phyloP scores from a whole-genome alignment of 1,284 basidiomycete species.

The Ganoderma lucidum region DNA sequence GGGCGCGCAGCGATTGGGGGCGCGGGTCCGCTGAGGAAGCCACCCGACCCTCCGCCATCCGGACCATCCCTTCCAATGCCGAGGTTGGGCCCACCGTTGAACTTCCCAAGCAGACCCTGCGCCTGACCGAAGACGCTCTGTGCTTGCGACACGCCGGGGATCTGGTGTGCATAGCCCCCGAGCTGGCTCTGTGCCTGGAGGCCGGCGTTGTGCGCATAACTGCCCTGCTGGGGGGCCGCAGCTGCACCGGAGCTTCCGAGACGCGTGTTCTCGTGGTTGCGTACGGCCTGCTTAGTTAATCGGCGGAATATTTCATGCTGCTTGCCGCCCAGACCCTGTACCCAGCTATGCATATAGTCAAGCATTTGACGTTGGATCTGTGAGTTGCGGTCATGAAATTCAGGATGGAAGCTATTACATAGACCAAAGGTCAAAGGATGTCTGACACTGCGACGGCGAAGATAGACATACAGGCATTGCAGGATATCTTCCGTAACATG shows the following conservation, averaged over 20 bases:
- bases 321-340: constrained; percentile 59
- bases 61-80: constrained; percentile 24
- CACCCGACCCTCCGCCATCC: constrained; percentile 11
- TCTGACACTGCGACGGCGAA: not conserved
- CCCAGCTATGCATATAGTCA: constrained; percentile 68
- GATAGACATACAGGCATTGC: constrained; percentile 67
- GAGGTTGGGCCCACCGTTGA: constrained; percentile 30
- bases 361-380: constrained; percentile 85
- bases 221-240: constrained; percentile 51
- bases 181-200: constrained; percentile 55
- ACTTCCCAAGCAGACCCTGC: constrained; percentile 36
- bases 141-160: constrained; percentile 53
- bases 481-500: constrained; percentile 74
- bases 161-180: constrained; percentile 53
- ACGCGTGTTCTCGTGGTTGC: constrained; percentile 78
- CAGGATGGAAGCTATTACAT: constrained; percentile 78
- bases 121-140: constrained; percentile 33
- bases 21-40: constrained; percentile 19
- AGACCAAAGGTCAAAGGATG: not conserved
- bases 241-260: constrained; percentile 56
- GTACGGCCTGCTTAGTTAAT: constrained; percentile 71
- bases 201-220: constrained; percentile 56
- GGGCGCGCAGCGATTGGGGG: constrained; percentile 21
- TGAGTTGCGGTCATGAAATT: constrained; percentile 76
- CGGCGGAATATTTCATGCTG: constrained; percentile 66